Evolutionary conservation across 2,329 filamentous ascomycete species (phyloP).

Genomic region (Fusarium tjaetaba): DNA sequence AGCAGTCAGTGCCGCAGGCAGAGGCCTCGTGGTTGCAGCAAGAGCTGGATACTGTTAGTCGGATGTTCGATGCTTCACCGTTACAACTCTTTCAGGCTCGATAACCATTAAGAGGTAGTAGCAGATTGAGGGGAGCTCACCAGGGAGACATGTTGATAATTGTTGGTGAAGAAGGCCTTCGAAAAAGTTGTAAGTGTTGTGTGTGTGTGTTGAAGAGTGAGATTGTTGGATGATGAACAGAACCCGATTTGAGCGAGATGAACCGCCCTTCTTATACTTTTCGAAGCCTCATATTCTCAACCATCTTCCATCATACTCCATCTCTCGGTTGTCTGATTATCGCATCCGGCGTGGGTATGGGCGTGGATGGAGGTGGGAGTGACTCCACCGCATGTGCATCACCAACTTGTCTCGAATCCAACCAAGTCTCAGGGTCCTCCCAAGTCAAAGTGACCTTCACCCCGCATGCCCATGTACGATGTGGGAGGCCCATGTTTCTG

Average conservation of each 20-base stretch:
- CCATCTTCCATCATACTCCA: neutral
- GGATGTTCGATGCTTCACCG: neutral
- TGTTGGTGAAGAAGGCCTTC: constrained; percentile 40
- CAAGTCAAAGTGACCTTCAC: constrained; percentile 27
- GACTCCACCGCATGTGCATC: constrained; percentile 32
- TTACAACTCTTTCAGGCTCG: neutral
- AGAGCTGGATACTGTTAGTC: constrained; percentile 27
- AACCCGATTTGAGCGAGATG: constrained; percentile 27
- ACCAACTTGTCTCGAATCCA: constrained; percentile 20
- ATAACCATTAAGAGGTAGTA: neutral
- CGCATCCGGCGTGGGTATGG: constrained; percentile 34
- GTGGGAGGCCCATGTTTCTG: constrained; percentile 5
- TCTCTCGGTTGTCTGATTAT: constrained; percentile 39
- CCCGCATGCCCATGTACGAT: constrained; percentile 33
- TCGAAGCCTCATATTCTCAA: constrained; percentile 10
- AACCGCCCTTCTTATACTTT: constrained; percentile 40
- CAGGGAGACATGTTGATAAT: constrained; percentile 46
- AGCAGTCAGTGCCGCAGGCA: constrained; percentile 34
- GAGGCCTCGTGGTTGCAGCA: constrained; percentile 38
- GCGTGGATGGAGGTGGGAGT: constrained; percentile 20
- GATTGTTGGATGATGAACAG: constrained; percentile 41
- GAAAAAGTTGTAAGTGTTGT: constrained; percentile 33
- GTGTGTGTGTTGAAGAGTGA: constrained; percentile 31
- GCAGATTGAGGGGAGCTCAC: constrained; percentile 23
- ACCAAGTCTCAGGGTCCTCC: constrained; percentile 18